Percentiles rank a stretch among this genome's conserved stretches.
Evolutionary conservation across 768 basidiomycete species (phyloP).

Genomic region (Xerocomus potaroensis): DNA sequence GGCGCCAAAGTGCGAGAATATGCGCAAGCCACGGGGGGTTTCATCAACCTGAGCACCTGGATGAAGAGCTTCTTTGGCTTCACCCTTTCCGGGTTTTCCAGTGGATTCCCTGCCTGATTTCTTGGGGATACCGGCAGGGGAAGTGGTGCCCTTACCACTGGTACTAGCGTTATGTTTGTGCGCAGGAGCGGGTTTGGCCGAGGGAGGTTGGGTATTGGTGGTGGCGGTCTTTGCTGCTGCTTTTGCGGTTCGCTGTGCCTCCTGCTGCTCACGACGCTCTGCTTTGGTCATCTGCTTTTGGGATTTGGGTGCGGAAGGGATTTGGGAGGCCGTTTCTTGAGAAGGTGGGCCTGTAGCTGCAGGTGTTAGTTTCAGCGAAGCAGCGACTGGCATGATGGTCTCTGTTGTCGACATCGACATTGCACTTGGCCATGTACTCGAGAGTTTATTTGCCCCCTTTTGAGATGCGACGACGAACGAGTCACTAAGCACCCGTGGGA

Average conservation of each 20-base stretch:
- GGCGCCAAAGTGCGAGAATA: conserved; percentile 83
- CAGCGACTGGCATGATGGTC: conserved; percentile 1
- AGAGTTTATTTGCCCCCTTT: no score
- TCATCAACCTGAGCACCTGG: conserved; percentile 33
- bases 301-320: conserved; percentile 30
- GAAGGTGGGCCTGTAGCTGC: neutral
- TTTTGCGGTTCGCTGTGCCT: conserved; percentile 79
- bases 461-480: neutral
- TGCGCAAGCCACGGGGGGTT: conserved; percentile 59
- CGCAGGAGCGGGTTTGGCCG: conserved; percentile 28
- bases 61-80: conserved; percentile 23
- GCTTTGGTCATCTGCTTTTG: conserved; percentile 80
- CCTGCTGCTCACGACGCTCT: conserved; percentile 75
- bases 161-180: conserved; percentile 22
- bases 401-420: conserved; percentile 27
- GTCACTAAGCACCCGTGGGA: conserved; percentile 24
- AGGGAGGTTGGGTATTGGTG: conserved; percentile 10
- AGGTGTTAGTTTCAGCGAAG: conserved; percentile 20
- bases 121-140: conserved; percentile 17
- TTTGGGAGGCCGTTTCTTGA: conserved; percentile 4
- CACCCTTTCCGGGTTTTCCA: conserved; percentile 20
- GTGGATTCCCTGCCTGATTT: conserved; percentile 22
- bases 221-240: conserved; percentile 39
- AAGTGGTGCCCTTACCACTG: conserved; percentile 15
- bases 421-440: no score